Evolutionary conservation across 2,329 filamentous ascomycete genomes (phyloP), one percentile per base, ranked within the genome.

Genomic region (Colletotrichum somersetense): DNA sequence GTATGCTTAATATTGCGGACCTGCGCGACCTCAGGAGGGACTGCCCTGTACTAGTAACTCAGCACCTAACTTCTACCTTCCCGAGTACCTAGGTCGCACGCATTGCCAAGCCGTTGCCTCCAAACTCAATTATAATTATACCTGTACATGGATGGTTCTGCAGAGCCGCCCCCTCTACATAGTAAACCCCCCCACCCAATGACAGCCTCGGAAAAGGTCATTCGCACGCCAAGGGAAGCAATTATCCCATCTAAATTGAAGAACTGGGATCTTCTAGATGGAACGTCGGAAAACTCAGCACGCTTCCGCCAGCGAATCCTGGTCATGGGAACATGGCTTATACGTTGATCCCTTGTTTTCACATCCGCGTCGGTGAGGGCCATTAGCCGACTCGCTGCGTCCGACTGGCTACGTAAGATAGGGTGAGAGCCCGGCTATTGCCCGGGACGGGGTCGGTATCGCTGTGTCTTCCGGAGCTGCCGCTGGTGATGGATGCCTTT

Each of bases 401-500:
- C 6, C 3, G 20, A 33, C 7, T 56, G 26, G 26, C 26, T 26
- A n/a, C 52, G 33, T 40, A 3, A 11, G 2, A 26, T 26, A 26
- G n/a, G n/a, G 44, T 26, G 61, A 52, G 23, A 69, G 38, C 46
- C 67, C 62, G 62, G 53, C 44, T 38, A 26, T 30, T 35, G 44
- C 33, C 23, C 20, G n/a, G 42, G 30, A 3, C 16, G 20, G 33
- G 30, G 20, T 71, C 69, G 65, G 65, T 20, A 46, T 71, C 50
- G 42, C 65, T 58, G 69, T 46, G 23, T 26, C 46, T 23, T 23
- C n/a, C 50, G 58, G 58, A n/a, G 26, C 46, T 52, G 48, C 58
- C 44, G 68, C 65, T 52, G 58, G 69, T n/a, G 23, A 38, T 42
- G 59, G 30, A 38, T 42, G 59, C n/a, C 38, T 8, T 52, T 42